Evolutionary conservation across 2,329 filamentous ascomycete species (phyloP), one percentile per base, ranked within the genome.

Genomic region (Microcyclospora pomicola): DNA sequence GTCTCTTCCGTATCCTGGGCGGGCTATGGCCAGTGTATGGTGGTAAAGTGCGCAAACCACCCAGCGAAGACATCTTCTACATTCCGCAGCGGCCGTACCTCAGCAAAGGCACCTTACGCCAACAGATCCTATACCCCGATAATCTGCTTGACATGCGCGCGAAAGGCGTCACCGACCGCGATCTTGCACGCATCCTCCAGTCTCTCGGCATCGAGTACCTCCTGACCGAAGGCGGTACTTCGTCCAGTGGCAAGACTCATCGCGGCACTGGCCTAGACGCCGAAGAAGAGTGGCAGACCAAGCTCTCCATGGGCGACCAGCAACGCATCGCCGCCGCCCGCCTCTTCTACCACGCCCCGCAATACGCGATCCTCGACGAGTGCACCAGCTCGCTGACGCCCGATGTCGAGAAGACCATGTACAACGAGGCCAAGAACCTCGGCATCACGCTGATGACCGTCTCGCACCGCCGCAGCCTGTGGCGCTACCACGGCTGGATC

Each of bases 11-110:
- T 29, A 98, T 98, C 49, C 73, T 98, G 1, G 91, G 91, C 43
- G 91, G 91, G 0, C 69, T 98, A 2, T 98, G 91, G 91, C 91
- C 91, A 12, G 91, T 96, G 10, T 98, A 98, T 60, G 88, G 91
- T 47, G 91, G 91, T 36, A 85, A 75, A 1, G 91, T 98, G 14
- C 73, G 84, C 52, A 96, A 96, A 59, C 91, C 91, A 1, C 78
- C 82, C 2, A 91, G 88, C 53, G 77, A 83, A 48, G 82, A 91
- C 56, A 96, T 98, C 56, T 98, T 96, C 64, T 98, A 98, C 64
- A 92, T 98, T 47, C 91, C 91, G 0, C 91, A 98, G 56, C 77
- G 91, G 2, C 91, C 91, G 0, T 98, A 98, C 56, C 72, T 98
- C 2, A 91, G 83, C 11, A 77, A 85, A 37, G 91, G 91, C 15